A percentile compares a stretch with the other conserved stretches of the same genome.
These are phyloP conservation scores for Apophysomyces variabilis DNA, from an alignment of 371 early-diverging fungal species.

Conservation along the genomic window DNA sequence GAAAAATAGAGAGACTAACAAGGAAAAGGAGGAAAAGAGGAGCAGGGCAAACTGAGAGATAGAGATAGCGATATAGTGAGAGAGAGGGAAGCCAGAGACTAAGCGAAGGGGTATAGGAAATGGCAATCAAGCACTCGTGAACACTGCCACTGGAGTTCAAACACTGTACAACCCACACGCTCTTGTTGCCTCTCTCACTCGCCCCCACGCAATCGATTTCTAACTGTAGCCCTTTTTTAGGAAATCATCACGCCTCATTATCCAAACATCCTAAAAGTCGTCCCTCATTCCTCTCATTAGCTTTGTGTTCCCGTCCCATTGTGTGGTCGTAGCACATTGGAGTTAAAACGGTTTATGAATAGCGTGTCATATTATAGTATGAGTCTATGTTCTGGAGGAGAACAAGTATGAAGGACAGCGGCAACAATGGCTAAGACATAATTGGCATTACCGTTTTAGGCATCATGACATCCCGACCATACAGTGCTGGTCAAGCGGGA, in stretches of 20 bases:
- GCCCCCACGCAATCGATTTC: constrained; percentile 3
- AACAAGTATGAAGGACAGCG: background rate
- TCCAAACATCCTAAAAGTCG: background rate
- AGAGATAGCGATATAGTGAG: background rate
- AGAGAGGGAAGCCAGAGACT: background rate
- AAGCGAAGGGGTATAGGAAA: constrained; percentile 4
- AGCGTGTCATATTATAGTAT: background rate
- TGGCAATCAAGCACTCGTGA: constrained; percentile 5
- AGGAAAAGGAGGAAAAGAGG: constrained; percentile 10
- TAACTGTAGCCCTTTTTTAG: background rate
- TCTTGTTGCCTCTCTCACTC: background rate
- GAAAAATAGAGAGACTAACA: constrained; percentile 5
- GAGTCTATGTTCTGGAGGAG: background rate
- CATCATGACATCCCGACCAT: background rate
- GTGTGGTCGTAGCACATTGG: background rate
- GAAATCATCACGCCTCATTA: background rate
- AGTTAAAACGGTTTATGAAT: background rate
- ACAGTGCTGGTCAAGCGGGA: background rate
- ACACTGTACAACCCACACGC: constrained; percentile 6
- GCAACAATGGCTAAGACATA: background rate
- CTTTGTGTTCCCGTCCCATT: background rate
- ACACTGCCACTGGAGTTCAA: constrained; percentile 1
- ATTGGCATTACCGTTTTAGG: background rate
- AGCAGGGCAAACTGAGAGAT: background rate
- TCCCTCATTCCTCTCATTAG: background rate